Percentiles rank a stretch among this genome's conserved stretches.
Conservation (phyloP, 2,329 filamentous ascomycete genomes). For the Alternaria sp. region DNA sequence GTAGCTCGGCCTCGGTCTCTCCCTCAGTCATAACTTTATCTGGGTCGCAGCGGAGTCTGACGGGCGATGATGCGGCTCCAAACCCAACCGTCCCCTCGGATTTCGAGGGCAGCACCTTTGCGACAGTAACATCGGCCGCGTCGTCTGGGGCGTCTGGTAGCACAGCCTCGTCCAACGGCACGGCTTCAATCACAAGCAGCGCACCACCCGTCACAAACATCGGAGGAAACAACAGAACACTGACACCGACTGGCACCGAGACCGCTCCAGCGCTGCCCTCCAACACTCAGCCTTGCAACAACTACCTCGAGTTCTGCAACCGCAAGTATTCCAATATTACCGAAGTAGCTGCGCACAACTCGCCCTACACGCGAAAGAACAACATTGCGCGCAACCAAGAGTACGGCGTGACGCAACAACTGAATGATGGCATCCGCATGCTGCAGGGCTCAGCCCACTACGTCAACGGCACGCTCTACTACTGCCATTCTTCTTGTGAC, state of each 20-base stretch:
- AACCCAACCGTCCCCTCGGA: constrained; percentile 36
- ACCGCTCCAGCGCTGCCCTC: constrained; percentile 39
- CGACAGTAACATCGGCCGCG: constrained; percentile 20
- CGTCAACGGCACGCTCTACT: constrained; percentile 69
- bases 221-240: constrained; percentile 35
- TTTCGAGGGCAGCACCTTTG: constrained; percentile 37
- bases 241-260: constrained; percentile 27
- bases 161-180: constrained; percentile 28
- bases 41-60: constrained; percentile 21
- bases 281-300: constrained; percentile 53
- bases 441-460: constrained; percentile 67
- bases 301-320: constrained; percentile 49
- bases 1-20: constrained; percentile 26
- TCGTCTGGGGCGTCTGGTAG: constrained; percentile 20
- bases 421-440: constrained; percentile 51
- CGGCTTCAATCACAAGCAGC: constrained; percentile 14
- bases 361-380: constrained; percentile 42
- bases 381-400: constrained; percentile 49
- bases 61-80: constrained; percentile 29
- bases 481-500: constrained; percentile 88
- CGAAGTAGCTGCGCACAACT: constrained; percentile 52
- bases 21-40: constrained; percentile 36
- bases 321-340: constrained; percentile 51
- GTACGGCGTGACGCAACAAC: constrained; percentile 46
- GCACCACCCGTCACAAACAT: constrained; percentile 35